Percentiles rank a stretch among this genome's conserved stretches.
Evolutionary conservation across 352 stramenopile genomes (phyloP).

Genomic region (Globisporangium rhizosaccharum): DNA sequence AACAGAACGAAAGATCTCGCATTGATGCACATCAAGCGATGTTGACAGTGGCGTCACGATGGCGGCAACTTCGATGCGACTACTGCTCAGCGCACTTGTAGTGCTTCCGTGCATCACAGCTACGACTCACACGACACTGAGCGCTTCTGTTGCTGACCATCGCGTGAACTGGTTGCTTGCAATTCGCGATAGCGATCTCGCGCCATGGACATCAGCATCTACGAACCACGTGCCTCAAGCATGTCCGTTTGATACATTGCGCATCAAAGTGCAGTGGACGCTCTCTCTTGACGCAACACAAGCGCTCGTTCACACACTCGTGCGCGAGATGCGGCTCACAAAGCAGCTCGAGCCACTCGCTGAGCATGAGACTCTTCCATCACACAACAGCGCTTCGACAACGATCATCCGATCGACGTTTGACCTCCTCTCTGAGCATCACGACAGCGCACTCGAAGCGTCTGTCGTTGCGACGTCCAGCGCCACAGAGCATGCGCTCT

Average conservation of each 20-base stretch:
- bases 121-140: not conserved
- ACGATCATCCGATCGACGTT: not conserved
- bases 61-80: not conserved
- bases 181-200: not conserved
- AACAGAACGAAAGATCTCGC: not conserved
- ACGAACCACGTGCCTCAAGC: not conserved
- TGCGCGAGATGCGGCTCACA: not conserved
- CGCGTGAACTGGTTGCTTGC: conserved; percentile 1
- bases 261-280: conserved; percentile 1
- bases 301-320: not conserved
- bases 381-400: not conserved
- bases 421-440: conserved; percentile 1
- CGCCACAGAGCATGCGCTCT: not conserved
- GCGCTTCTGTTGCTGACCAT: not conserved
- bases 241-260: conserved; percentile 8
- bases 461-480: not conserved
- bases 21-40: not conserved
- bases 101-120: too few species aligned
- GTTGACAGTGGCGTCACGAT: not conserved
- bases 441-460: not conserved
- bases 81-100: not conserved
- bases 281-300: not conserved
- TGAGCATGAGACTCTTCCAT: not conserved
- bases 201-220: not conserved
- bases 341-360: not conserved